Evolutionary conservation across 257 asterid species (phyloP), one percentile per base, ranked within the genome.

Genomic region (Solanum corneliomulleri): DNA sequence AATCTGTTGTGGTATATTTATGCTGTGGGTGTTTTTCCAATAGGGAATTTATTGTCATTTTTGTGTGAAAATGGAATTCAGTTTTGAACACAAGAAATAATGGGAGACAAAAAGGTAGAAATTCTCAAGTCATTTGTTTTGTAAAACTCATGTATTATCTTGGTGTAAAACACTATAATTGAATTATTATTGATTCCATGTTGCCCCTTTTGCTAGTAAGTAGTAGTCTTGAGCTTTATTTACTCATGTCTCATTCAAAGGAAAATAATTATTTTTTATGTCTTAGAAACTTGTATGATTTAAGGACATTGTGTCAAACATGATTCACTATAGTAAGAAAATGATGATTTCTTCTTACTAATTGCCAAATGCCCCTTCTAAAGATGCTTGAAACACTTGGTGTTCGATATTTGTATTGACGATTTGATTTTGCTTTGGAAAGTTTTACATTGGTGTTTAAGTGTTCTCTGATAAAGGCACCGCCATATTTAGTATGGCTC

Each of bases 51-150:
- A 60, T 18, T 81, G 45, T 81, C 45, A 31, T 76, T 27, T 49
- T 49, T 81, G 44, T 4, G 23, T 49, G 85, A 49, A 49, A 81
- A 49, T 49, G 44, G 35, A 14, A 81, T 81, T 49, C 69, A 81
- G 85, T 81, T 81, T 81, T 81, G 85, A 81, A 81, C 85, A 81
- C 29, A 41, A 81, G 45, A 81, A 81, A 81, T 81, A 81, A 81
- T 81, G 69, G 85, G 85, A 49, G 20, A 31, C 37, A 42, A 25
- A 47, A 81, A 47, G 25, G 60, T 47, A 52, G 85, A 31, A 49
- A 49, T 49, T 81, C 44, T 29, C 20, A 16, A 81, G 29, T 81
- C 69, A 49, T 81, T 80, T 49, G 20, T 18, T 18, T 81, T 81
- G 69, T 45, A 45, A 78, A 25, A 78, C 84, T 78, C n/a, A 31